Evolutionary conservation across 495 filamentous ascomycete species (phyloP).

Genomic region (Aspergillus incahuasiensis): DNA sequence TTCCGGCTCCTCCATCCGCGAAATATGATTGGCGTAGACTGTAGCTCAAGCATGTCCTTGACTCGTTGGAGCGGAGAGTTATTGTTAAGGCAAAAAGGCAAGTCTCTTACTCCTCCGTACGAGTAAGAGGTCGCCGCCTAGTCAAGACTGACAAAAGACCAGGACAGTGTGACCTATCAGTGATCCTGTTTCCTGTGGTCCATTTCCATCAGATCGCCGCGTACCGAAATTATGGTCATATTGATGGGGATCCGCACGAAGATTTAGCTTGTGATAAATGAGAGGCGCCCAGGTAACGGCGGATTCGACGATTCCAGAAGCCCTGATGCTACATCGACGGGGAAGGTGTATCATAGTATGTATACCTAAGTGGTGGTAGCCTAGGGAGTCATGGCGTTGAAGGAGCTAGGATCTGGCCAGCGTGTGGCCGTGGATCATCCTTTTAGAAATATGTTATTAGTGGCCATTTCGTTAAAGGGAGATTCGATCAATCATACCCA

Average conservation of each 20-base stretch:
- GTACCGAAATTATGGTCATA: slow-evolving; percentile 1
- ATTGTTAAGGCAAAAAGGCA: background rate
- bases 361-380: background rate
- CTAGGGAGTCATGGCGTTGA: background rate
- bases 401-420: slow-evolving; percentile 14
- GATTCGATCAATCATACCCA: slow-evolving; percentile 13
- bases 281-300: background rate
- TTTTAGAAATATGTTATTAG: slow-evolving; percentile 13
- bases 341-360: background rate
- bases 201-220: background rate
- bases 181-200: background rate
- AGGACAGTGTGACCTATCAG: slow-evolving; percentile 2
- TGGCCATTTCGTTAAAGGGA: slow-evolving; percentile 4
- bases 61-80: too few species aligned
- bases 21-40: background rate
- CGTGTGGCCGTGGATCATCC: slow-evolving; percentile 7
- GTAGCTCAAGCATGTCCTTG: background rate
- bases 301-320: slow-evolving; percentile 4
- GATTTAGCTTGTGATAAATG: slow-evolving; percentile 7
- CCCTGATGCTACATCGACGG: background rate
- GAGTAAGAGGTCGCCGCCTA: slow-evolving; percentile 1
- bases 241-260: background rate
- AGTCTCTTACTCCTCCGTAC: background rate
- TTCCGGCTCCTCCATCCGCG: background rate
- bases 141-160: slow-evolving; percentile 4